Percentiles rank a stretch among this genome's conserved stretches.
Evolutionary conservation across 2,329 filamentous ascomycete species (phyloP).

Genomic region (Diaporthe velutina): DNA sequence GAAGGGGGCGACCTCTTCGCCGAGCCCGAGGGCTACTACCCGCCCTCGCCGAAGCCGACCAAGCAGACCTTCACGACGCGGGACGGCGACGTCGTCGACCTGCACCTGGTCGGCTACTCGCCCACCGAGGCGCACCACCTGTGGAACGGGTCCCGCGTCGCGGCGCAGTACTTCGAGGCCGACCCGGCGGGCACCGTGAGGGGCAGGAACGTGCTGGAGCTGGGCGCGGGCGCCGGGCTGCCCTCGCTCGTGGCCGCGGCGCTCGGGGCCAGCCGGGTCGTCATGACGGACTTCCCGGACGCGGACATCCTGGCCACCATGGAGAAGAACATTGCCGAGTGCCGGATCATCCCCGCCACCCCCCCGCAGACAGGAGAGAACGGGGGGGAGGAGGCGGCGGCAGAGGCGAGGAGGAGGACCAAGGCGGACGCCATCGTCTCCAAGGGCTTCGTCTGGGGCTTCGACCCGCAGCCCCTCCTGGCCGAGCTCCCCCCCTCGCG

Average conservation of each 20-base stretch:
- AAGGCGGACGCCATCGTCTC: slow-evolving; percentile 61
- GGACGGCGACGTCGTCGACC: slow-evolving; percentile 73
- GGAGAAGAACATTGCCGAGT: slow-evolving; percentile 77
- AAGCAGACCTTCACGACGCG: slow-evolving; percentile 78
- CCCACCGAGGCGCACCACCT: slow-evolving; percentile 91
- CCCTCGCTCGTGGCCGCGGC: slow-evolving; percentile 83
- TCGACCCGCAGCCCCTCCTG: slow-evolving; percentile 69
- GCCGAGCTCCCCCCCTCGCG: slow-evolving; percentile 59
- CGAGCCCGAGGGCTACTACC: slow-evolving; percentile 85
- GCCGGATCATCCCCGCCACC: slow-evolving; percentile 54
- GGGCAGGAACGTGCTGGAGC: slow-evolving; percentile 82
- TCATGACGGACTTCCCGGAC: slow-evolving; percentile 93
- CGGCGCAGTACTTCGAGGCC: slow-evolving; percentile 83
- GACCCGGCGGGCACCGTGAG: slow-evolving; percentile 70
- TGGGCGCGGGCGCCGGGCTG: slow-evolving; percentile 89
- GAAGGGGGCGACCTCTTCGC: slow-evolving; percentile 70
- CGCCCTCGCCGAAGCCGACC: slow-evolving; percentile 81
- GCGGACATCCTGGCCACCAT: slow-evolving; percentile 85
- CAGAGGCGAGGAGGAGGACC: slow-evolving; percentile 49
- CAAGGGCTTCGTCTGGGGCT: slow-evolving; percentile 88
- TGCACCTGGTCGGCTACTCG: slow-evolving; percentile 88
- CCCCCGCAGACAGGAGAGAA: no score
- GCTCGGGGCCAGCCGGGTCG: slow-evolving; percentile 76
- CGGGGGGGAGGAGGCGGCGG: no score
- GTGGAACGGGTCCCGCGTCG: slow-evolving; percentile 89